These are phyloP conservation scores for Scenedesmus sp. DNA, from an alignment of 163 green algal species.

Conservation along the genomic window DNA sequence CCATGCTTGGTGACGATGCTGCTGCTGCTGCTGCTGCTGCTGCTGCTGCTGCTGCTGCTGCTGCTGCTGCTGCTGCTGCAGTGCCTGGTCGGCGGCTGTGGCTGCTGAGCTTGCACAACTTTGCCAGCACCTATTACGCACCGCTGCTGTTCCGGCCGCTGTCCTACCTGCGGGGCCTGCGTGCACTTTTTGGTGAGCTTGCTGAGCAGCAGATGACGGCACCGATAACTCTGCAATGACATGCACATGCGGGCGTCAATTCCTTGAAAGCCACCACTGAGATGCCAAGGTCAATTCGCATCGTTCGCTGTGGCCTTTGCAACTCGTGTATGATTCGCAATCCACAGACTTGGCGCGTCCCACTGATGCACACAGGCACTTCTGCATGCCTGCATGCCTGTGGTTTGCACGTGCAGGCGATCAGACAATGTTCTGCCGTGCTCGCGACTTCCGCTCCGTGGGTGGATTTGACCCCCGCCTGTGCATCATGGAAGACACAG, in stretches of 20 bases:
- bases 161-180: conserved; percentile 72
- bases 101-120: conserved; percentile 74
- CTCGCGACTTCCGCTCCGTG: conserved; percentile 70
- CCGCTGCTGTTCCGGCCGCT: conserved; percentile 69
- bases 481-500: conserved; percentile 89
- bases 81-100: conserved; percentile 61
- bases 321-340: too few relatives aligned
- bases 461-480: conserved; percentile 77
- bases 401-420: conserved; percentile 65
- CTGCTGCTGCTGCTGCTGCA: conserved; percentile 36
- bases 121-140: conserved; percentile 78
- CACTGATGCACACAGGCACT: not conserved
- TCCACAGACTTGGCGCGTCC: too few relatives aligned
- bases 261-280: too few relatives aligned
- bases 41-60: conserved; percentile 1
- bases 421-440: conserved; percentile 83
- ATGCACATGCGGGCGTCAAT: too few relatives aligned
- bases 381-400: not conserved
- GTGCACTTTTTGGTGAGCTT: conserved; percentile 73
- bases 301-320: too few relatives aligned
- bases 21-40: not conserved
- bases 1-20: not conserved
- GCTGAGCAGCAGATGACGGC: too few relatives aligned
- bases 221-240: too few relatives aligned
- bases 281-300: too few relatives aligned